phyloP scores from a whole-genome alignment of 1,284 basidiomycete species.

The Peniophora sp. region DNA sequence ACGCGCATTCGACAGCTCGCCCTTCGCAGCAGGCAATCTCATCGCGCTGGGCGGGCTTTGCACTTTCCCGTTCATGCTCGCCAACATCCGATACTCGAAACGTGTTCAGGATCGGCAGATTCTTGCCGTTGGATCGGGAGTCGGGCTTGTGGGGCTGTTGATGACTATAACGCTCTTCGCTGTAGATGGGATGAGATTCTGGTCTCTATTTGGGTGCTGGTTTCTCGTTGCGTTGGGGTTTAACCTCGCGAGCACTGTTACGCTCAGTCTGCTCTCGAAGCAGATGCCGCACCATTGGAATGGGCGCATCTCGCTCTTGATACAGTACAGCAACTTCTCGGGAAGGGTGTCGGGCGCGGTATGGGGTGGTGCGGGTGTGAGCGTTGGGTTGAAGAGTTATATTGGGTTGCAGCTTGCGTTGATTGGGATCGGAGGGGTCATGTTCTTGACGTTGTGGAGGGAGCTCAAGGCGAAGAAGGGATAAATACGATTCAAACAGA shows the following conservation, averaged over 20 bases:
- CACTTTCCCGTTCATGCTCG: conserved; percentile 59
- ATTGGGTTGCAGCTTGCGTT: conserved; percentile 55
- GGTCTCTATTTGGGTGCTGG: conserved; percentile 55
- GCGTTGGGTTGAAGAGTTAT: conserved; percentile 57
- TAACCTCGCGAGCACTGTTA: conserved; percentile 60
- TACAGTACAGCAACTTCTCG: conserved; percentile 62
- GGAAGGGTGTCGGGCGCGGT: conserved; percentile 59
- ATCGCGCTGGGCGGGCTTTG: conserved; percentile 59
- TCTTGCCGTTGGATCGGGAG: conserved; percentile 41
- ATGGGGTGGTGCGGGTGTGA: conserved; percentile 59
- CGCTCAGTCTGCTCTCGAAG: conserved; percentile 57
- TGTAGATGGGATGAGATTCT: conserved; percentile 35
- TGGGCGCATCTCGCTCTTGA: conserved; percentile 41
- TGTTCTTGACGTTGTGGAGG: conserved; percentile 52
- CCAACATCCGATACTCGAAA: conserved; percentile 48
- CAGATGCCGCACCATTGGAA: conserved; percentile 61
- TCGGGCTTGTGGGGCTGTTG: conserved; percentile 47
- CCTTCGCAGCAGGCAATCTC: conserved; percentile 61
- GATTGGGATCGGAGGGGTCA: conserved; percentile 46
- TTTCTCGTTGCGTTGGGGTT: conserved; percentile 62
- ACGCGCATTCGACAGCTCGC: conserved; percentile 44
- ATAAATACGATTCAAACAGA: conserved; percentile 17
- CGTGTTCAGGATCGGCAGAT: conserved; percentile 55
- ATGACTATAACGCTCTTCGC: conserved; percentile 39
- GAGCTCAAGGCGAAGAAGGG: conserved; percentile 61